A percentile compares a stretch with the other conserved stretches of the same genome.
Evolutionary conservation across 768 basidiomycete species (phyloP).

Genomic region (Rhodotorula kratochvilovae): DNA sequence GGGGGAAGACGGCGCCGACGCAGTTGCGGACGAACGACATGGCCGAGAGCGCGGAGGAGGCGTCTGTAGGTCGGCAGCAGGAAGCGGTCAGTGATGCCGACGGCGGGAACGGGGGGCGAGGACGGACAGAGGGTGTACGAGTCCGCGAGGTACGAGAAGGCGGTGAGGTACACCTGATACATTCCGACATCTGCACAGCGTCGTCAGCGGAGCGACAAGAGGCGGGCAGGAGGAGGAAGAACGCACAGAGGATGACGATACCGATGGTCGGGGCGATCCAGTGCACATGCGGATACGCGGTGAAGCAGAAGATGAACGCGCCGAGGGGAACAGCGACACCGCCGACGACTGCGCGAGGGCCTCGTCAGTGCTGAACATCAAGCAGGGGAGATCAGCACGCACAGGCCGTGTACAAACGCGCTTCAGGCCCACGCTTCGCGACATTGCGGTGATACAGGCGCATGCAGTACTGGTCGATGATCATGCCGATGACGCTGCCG

Average conservation of each 20-base stretch:
- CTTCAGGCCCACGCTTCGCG: constrained; percentile 28
- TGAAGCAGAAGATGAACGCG: constrained; percentile 49
- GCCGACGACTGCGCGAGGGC: constrained; percentile 25
- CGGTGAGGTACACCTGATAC: constrained; percentile 39
- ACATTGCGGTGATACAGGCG: constrained; percentile 22
- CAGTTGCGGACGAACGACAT: constrained; percentile 47
- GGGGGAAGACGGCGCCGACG: constrained; percentile 54
- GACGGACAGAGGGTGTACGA: constrained; percentile 43
- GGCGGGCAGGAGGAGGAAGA: background rate
- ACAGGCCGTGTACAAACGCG: constrained; percentile 24
- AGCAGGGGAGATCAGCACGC: background rate
- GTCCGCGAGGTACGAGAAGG: constrained; percentile 43
- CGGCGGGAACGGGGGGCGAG: too few species aligned
- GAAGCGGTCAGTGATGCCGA: too few species aligned
- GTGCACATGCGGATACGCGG: constrained; percentile 41
- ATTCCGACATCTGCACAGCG: constrained; percentile 7
- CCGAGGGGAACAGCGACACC: constrained; percentile 38
- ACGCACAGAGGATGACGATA: constrained; percentile 43
- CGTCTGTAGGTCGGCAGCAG: background rate
- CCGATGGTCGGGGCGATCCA: constrained; percentile 49
- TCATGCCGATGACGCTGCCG: constrained; percentile 4
- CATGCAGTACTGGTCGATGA: constrained; percentile 21
- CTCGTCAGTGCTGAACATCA: too few species aligned
- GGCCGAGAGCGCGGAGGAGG: constrained; percentile 35
- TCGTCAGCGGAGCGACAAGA: background rate